Conservation (phyloP, 1,284 basidiomycete genomes). For the Tilletiaria anomala region DNA sequence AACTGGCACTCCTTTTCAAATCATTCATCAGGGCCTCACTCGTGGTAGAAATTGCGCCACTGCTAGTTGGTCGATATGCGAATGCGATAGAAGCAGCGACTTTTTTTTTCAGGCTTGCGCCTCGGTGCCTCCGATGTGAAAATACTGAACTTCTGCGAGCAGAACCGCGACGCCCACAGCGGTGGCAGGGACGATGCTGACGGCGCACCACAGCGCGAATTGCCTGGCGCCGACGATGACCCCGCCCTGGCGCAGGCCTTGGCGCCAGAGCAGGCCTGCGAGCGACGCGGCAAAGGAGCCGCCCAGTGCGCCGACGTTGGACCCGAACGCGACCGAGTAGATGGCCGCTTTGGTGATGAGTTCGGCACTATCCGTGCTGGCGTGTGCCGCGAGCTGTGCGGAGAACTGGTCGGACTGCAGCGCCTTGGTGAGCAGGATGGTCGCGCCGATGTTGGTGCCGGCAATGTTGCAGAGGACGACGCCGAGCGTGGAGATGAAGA, state of each 20-base stretch:
- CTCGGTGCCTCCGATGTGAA: too few relatives aligned
- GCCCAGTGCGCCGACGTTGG: conserved; percentile 81
- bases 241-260: conserved; percentile 63
- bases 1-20: too few relatives aligned
- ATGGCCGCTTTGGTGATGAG: conserved; percentile 37
- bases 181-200: conserved; percentile 37
- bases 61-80: too few relatives aligned
- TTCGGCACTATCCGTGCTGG: not conserved
- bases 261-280: conserved; percentile 74
- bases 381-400: conserved; percentile 3
- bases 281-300: conserved; percentile 80
- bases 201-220: conserved; percentile 61
- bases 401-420: conserved; percentile 41
- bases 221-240: conserved; percentile 50
- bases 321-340: conserved; percentile 60
- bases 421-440: conserved; percentile 66
- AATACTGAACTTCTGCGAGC: conserved; percentile 28
- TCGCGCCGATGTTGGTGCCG: conserved; percentile 90
- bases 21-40: too few relatives aligned
- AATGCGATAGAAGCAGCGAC: too few relatives aligned
- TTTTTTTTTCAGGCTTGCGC: too few relatives aligned
- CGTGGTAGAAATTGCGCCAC: too few relatives aligned
- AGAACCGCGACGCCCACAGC: conserved; percentile 35
- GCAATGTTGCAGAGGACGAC: conserved; percentile 75
- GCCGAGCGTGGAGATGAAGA: conserved; percentile 45